Conservation (phyloP, 2,329 filamentous ascomycete species). For the Penicillium sp. region DNA sequence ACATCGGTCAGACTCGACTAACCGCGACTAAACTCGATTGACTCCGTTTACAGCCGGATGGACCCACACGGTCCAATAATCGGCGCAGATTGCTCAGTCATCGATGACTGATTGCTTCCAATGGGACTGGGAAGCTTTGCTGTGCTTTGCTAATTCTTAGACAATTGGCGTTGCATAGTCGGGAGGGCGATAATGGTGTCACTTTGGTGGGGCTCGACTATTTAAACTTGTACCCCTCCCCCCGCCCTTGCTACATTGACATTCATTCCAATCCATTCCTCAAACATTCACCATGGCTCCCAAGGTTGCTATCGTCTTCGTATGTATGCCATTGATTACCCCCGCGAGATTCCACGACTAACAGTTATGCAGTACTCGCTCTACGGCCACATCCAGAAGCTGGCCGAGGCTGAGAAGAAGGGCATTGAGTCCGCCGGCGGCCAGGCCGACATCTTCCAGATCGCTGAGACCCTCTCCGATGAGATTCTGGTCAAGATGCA, state of each 20-base stretch:
- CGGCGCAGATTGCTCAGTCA: slow-evolving; percentile 17
- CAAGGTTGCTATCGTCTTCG: slow-evolving; percentile 87
- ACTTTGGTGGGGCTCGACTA: slow-evolving; percentile 5
- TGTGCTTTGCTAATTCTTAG: slow-evolving; percentile 9
- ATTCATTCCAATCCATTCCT: slow-evolving; percentile 2
- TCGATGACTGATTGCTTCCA: slow-evolving; percentile 27
- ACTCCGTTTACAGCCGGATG: slow-evolving; percentile 14
- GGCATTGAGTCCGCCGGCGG: slow-evolving; percentile 88
- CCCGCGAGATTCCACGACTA: neutral
- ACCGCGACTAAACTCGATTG: slow-evolving; percentile 1
- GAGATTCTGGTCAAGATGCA: slow-evolving; percentile 90
- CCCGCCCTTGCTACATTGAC: slow-evolving; percentile 4
- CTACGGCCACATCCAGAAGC: slow-evolving; percentile 82
- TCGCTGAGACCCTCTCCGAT: slow-evolving; percentile 79
- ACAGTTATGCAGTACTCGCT: slow-evolving; percentile 70
- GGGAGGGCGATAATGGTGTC: neutral
- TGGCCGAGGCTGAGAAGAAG: slow-evolving; percentile 86
- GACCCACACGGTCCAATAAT: slow-evolving; percentile 14
- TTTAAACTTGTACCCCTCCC: slow-evolving; percentile 8
- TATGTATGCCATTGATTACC: slow-evolving; percentile 48
- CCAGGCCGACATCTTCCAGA: slow-evolving; percentile 74
- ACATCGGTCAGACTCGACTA: slow-evolving; percentile 33
- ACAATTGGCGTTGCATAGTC: neutral
- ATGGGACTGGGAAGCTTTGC: slow-evolving; percentile 8
- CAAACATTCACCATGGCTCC: slow-evolving; percentile 67